These are phyloP conservation scores for Apiotrichum gamsii DNA, from an alignment of 1,284 basidiomycete species.

Conservation along the genomic window DNA sequence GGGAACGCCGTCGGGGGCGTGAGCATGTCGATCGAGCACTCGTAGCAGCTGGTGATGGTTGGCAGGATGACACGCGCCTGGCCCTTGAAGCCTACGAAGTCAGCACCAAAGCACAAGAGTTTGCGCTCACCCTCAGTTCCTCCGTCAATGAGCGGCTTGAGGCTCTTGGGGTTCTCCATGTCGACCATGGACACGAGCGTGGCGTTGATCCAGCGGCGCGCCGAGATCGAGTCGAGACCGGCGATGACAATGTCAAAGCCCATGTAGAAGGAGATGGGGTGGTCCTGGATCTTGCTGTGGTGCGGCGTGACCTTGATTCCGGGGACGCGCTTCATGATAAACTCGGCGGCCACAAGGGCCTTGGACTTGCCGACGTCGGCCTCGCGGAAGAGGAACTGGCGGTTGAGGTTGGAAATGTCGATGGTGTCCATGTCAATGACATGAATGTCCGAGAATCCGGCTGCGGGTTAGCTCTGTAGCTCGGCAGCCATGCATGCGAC, in stretches of 20 bases:
- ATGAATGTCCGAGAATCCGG: slow-evolving; percentile 95
- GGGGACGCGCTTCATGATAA: slow-evolving; percentile 88
- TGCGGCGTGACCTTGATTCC: slow-evolving; percentile 94
- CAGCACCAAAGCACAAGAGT: neutral
- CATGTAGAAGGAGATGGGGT: slow-evolving; percentile 90
- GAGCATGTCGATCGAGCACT: slow-evolving; percentile 96
- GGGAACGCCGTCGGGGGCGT: slow-evolving; percentile 96
- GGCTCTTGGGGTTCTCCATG: slow-evolving; percentile 77
- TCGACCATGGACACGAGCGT: slow-evolving; percentile 93
- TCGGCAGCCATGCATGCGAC: too few species aligned
- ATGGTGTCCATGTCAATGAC: slow-evolving; percentile 99
- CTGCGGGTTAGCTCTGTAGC: slow-evolving; percentile 46
- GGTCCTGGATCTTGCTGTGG: slow-evolving; percentile 97
- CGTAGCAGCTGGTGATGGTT: slow-evolving; percentile 92
- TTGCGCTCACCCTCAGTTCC: slow-evolving; percentile 81
- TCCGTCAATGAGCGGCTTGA: slow-evolving; percentile 98
- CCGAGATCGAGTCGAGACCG: slow-evolving; percentile 95
- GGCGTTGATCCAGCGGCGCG: slow-evolving; percentile 97
- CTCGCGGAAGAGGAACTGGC: slow-evolving; percentile 89
- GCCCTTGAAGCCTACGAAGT: slow-evolving; percentile 80
- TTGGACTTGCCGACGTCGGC: slow-evolving; percentile 88
- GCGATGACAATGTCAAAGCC: slow-evolving; percentile 96
- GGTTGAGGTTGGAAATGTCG: slow-evolving; percentile 96
- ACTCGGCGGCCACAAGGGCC: slow-evolving; percentile 88
- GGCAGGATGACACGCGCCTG: slow-evolving; percentile 97